phyloP scores from a whole-genome alignment of 768 basidiomycete species.

The Fomitopsis pulvina region DNA sequence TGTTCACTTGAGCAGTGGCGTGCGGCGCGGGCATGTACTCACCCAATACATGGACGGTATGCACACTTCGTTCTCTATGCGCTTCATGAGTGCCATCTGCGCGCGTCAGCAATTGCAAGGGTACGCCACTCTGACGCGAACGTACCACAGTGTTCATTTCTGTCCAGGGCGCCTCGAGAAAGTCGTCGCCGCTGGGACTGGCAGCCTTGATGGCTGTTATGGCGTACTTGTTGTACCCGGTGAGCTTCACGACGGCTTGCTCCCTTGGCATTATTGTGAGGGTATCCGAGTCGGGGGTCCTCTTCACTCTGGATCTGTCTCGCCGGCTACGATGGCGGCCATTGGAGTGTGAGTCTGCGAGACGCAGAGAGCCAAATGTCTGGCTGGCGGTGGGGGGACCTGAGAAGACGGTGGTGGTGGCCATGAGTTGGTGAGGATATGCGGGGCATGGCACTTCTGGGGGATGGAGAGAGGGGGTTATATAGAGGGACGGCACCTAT shows the following conservation, averaged over 20 bases:
- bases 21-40: neutral
- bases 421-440: neutral
- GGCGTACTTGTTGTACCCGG: neutral
- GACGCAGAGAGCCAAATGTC: neutral
- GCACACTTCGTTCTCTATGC: neutral
- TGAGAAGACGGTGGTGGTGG: neutral
- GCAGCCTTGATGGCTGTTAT: neutral
- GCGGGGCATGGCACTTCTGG: no score
- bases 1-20: no score
- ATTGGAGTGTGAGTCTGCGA: neutral
- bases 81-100: constrained; percentile 1
- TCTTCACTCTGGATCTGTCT: neutral
- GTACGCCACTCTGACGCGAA: neutral
- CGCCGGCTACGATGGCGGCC: neutral
- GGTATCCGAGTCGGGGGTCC: neutral
- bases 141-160: neutral
- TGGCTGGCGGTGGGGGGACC: neutral
- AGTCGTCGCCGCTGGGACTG: neutral
- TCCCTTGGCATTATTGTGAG: neutral
- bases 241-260: neutral
- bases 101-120: neutral
- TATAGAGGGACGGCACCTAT: neutral
- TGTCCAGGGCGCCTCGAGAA: neutral
- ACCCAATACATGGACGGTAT: constrained; percentile 1
- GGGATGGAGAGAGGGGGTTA: neutral